Base-by-base conservation (phyloP, 768 basidiomycete species). In the Naganishia antarctica region DNA sequence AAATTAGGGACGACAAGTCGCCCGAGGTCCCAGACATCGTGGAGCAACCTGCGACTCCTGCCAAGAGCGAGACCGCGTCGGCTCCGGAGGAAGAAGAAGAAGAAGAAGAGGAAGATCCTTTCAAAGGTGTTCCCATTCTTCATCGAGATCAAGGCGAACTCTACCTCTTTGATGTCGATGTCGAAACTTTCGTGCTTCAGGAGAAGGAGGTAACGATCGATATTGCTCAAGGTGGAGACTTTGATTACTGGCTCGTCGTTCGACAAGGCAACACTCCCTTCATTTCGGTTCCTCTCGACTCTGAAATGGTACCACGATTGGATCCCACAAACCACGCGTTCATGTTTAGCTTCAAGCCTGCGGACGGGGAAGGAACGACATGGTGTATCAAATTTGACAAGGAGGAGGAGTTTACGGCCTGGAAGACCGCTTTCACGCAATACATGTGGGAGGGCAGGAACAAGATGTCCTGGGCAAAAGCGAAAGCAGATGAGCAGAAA, bases 371-470 rank as follows among this genome's bases (percentile, higher is more conserved):
- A 25, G 82, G 84, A 67, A 84, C 81, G 70, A 89, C 90, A 61
- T 98, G 92, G 91, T 85, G 90, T 25, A 82, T 97, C 66, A 82
- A 85, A 63, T 92, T 96, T 71, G 68, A 73, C 3, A 76, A 79
- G 16, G 69, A 80, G 60, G 84, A 85, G 25, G 81, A 80, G 12
- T 93, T 87, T 70, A 75, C 80, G 21, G 73, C 70, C 5, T 87
- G 90, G 77, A 81, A 86, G 69, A 78, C 80, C 32, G 80, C 81
- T 1, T 90, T 91, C 71, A 84, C 85, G 1, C 83, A 82, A 66
- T 85, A 84, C 51, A 72, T 88, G 69, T 99, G 91, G 88, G 90
- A 98, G 78, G 83, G 82, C 6, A 78, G 87, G 59, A 87, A 94
- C 74, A 82, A 84, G 61, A 79, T 81, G 18, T 80, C 84, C 5